Evolutionary conservation across 169 alveolate species (phyloP).

Genomic region (Neospora caninum): DNA sequence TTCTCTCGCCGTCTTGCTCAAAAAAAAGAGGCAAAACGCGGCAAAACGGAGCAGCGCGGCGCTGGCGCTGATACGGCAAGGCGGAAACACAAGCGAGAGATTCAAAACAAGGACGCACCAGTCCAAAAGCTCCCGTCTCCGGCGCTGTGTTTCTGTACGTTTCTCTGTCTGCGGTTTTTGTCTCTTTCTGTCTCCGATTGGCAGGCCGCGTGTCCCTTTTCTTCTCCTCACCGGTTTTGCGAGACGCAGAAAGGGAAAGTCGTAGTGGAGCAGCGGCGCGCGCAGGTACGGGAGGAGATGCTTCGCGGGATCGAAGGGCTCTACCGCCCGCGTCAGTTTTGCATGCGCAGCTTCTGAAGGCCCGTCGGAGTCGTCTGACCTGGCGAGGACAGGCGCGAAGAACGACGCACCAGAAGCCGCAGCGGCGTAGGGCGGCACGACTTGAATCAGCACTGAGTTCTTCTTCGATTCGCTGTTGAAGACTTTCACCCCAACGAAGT

Average conservation of each 20-base stretch:
- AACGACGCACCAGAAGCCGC: not conserved
- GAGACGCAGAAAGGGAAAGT: constrained; percentile 56
- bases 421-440: constrained; percentile 27
- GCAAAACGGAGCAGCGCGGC: too few relatives aligned
- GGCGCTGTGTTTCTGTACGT: too few relatives aligned
- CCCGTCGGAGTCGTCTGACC: not conserved
- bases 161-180: too few relatives aligned
- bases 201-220: too few relatives aligned
- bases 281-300: constrained; percentile 29
- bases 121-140: too few relatives aligned
- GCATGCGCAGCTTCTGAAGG: not conserved
- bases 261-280: constrained; percentile 56
- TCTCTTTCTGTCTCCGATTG: too few relatives aligned
- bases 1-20: too few relatives aligned
- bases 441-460: constrained; percentile 38
- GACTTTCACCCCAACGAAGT: constrained; percentile 58
- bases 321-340: not conserved
- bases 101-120: too few relatives aligned
- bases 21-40: too few relatives aligned
- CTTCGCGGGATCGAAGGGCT: constrained; percentile 6
- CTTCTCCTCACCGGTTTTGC: constrained; percentile 55
- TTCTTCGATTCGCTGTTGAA: constrained; percentile 40
- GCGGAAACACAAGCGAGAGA: too few relatives aligned
- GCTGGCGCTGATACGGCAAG: too few relatives aligned
- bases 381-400: not conserved